These are phyloP conservation scores for Stylosanthes scabra DNA, from an alignment of 331 rosid species.

Conservation along the genomic window DNA sequence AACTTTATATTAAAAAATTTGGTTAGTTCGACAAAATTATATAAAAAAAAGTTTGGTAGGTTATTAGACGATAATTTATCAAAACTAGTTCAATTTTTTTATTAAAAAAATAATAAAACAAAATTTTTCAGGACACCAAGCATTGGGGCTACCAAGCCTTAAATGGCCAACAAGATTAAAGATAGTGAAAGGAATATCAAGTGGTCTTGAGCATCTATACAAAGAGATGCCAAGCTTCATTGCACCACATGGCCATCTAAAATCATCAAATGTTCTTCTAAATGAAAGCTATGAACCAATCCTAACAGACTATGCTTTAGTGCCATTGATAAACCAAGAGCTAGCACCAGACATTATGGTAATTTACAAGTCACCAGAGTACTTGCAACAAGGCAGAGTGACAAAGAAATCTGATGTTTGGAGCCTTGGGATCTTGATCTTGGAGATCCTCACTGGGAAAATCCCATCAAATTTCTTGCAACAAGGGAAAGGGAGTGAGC, in stretches of 20 bases:
- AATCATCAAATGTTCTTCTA: slow-evolving; percentile 84
- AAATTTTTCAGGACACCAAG: slow-evolving; percentile 56
- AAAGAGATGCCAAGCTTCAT: slow-evolving; percentile 68
- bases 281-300: slow-evolving; percentile 60
- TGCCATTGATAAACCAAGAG: slow-evolving; percentile 81
- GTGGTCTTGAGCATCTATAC: slow-evolving; percentile 66
- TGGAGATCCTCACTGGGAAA: slow-evolving; percentile 79
- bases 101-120: too few species aligned
- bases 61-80: too few species aligned
- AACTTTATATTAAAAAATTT: neutral
- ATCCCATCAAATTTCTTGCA: slow-evolving; percentile 61
- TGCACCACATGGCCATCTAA: slow-evolving; percentile 81
- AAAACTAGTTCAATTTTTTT: too few species aligned
- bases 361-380: slow-evolving; percentile 86
- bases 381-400: slow-evolving; percentile 60
- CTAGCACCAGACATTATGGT: slow-evolving; percentile 72
- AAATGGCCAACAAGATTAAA: slow-evolving; percentile 79
- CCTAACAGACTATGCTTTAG: slow-evolving; percentile 75
- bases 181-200: slow-evolving; percentile 72
- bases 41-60: too few species aligned
- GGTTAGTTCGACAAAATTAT: neutral
- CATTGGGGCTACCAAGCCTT: slow-evolving; percentile 56
- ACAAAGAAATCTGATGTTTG: slow-evolving; percentile 92
- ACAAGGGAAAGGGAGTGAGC: slow-evolving; percentile 53
- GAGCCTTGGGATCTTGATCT: slow-evolving; percentile 74